Percentiles rank a stretch among this genome's conserved stretches.
These are phyloP conservation scores for Aspergillus homomorphus DNA, from an alignment of 495 filamentous ascomycete genomes.

Conservation along the genomic window DNA sequence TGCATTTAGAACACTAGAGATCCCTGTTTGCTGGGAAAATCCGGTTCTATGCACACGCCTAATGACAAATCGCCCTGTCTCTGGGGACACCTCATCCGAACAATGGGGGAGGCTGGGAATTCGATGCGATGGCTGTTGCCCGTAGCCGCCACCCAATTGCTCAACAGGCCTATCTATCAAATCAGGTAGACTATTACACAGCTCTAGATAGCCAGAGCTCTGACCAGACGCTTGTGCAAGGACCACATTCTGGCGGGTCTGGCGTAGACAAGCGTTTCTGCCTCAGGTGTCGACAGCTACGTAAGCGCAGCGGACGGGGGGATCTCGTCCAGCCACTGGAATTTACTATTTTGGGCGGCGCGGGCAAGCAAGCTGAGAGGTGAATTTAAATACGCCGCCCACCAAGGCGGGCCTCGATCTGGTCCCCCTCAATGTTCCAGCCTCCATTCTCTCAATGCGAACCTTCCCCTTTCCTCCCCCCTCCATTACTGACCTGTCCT, in stretches of 20 bases:
- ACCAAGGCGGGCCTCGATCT: constrained; percentile 7
- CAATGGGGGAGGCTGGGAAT: no score
- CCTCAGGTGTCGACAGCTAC: neutral
- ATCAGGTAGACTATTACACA: no score
- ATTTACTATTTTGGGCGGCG: neutral
- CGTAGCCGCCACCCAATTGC: no score
- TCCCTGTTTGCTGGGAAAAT: neutral
- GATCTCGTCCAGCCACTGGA: neutral
- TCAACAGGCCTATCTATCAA: no score
- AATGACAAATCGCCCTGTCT: no score
- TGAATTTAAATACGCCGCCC: neutral
- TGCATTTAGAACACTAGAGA: neutral
- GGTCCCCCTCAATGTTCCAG: neutral
- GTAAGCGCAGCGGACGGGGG: neutral
- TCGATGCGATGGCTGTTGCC: no score
- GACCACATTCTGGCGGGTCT: neutral
- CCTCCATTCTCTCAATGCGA: neutral
- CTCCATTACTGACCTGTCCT: neutral
- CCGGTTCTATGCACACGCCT: no score
- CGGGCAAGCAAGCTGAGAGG: no score
- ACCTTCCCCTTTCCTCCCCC: neutral
- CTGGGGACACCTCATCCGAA: no score
- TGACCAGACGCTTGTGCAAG: neutral
- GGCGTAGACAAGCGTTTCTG: neutral
- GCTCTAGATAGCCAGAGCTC: neutral